Evolutionary conservation across 2,329 filamentous ascomycete species (phyloP), one percentile per base, ranked within the genome.

Genomic region (Cladophialophora carrionii): DNA sequence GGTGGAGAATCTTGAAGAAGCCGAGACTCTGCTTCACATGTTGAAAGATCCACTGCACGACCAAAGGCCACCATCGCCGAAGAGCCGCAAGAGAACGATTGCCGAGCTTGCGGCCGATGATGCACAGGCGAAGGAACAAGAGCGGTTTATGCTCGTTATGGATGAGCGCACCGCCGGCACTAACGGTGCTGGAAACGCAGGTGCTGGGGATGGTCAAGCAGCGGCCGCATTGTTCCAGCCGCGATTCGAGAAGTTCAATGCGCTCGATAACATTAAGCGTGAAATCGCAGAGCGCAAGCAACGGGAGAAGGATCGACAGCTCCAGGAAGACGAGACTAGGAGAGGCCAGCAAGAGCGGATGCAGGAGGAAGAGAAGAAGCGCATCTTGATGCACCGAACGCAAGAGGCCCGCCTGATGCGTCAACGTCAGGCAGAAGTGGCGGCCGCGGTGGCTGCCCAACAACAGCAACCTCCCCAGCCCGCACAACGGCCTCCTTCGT

Each of bases 31-130:
- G 3, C 82, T 98, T 2, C 87, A 91, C 32, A 82, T 84, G 20
- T 82, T 94, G 71, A 83, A 86, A 22, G 90, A 96, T 75, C 90
- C 92, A 6, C 87, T 92, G 62, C 91, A 97, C 76, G 85, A 87
- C 32, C 86, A 89, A 57, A 82, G 87, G 51, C 88, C 92, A 9
- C 94, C 95, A 0, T 85, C 90, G 66, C 92, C 92, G 2, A 97
- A 96, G 82, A 89, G 88, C 7, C 85, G 95, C 63, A 98, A 99
- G 82, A 88, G 94, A 68, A 99, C 95, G 0, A 89, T 96, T 20
- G 95, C 95, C 8, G 94, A 99, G 75, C 87, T 98, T 81, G 95
- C 92, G 8, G 94, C 94, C 7, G 95, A 99, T 74, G 93, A 99
- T 78, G 94, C 95, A 0, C 84, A 92, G 65, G 92, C 92, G 0